Conservation (phyloP, 2,329 filamentous ascomycete genomes). For the Phialocephala sp. region DNA sequence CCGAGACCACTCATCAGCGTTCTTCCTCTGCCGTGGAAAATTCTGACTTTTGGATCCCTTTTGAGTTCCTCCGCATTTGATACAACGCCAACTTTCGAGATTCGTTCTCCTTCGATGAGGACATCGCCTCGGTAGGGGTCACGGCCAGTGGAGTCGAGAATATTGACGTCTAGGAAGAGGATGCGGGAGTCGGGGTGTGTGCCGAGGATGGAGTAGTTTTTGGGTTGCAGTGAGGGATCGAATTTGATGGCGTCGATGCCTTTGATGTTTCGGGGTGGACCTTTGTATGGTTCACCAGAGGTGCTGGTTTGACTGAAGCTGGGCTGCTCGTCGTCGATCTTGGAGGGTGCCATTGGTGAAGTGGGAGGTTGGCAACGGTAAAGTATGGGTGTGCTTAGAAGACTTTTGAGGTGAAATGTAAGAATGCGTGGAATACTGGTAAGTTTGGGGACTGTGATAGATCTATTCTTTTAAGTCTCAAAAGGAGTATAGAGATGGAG, state of each 20-base stretch:
- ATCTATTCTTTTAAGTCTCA: background rate
- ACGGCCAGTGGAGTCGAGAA: constrained; percentile 43
- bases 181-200: constrained; percentile 37
- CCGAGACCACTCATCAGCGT: constrained; percentile 57
- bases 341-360: constrained; percentile 26
- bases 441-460: background rate
- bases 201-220: constrained; percentile 29
- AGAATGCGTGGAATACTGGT: background rate
- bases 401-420: background rate
- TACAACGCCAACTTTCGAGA: constrained; percentile 40
- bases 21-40: constrained; percentile 36
- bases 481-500: background rate
- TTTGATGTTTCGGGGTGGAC: constrained; percentile 30
- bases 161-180: constrained; percentile 42
- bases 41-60: constrained; percentile 30
- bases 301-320: constrained; percentile 14
- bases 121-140: constrained; percentile 42
- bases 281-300: constrained; percentile 17
- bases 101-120: constrained; percentile 40
- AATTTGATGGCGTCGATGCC: constrained; percentile 30
- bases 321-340: constrained; percentile 20
- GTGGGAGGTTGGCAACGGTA: background rate
- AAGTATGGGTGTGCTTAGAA: background rate
- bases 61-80: constrained; percentile 33
- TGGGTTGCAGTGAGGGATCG: constrained; percentile 27